Base-by-base conservation (phyloP, 2,329 filamentous ascomycete species). In the Aureobasidium sp. region DNA sequence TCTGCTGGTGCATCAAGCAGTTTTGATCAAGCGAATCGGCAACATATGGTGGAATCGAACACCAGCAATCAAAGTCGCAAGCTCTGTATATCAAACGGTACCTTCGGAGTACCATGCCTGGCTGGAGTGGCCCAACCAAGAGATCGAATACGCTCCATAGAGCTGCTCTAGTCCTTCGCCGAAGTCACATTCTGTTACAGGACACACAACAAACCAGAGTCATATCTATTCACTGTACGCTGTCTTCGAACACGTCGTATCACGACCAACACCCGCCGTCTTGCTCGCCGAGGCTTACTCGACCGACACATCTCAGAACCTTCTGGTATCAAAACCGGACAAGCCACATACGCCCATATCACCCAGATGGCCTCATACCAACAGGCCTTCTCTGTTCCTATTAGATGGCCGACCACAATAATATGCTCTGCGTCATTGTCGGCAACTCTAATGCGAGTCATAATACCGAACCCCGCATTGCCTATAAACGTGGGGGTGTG, bases 1-100 rank as follows among this genome's bases (percentile, higher is more conserved):
- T 5, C 32, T 61, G 6, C 25, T 61, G 21, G 41, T 41, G 32
- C 42, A 61, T n/a, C 48, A 61, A 45, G 59, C 41, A 27, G 42
- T 55, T 14, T 34, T 61, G 5, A 42, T 61, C 30, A 61, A 45
- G 34, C 49, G 59, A 3, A 49, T 48, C 2, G 49, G 48, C 3
- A 50, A 55, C 8, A 27, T 39, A 3, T 61, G 59, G 59, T 61
- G 59, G 59, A 61, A 61, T 29, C 32, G 49, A 21, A 53, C 59
- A 14, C 59, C 59, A 30, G 48, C 59, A 16, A 48, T 61, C 6
- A 61, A 61, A 41, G 49, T 53, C 29, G 49, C 49, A 10, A 54
- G 48, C 27, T 44, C 59, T 3, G 34, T 61, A 9, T 30, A 34
- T 16, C 39, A 50, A 16, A 61, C 59, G 14, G 21, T 61, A n/a